Base-by-base conservation (phyloP, 805 yeast species). In the Candida coquimbonensis region DNA sequence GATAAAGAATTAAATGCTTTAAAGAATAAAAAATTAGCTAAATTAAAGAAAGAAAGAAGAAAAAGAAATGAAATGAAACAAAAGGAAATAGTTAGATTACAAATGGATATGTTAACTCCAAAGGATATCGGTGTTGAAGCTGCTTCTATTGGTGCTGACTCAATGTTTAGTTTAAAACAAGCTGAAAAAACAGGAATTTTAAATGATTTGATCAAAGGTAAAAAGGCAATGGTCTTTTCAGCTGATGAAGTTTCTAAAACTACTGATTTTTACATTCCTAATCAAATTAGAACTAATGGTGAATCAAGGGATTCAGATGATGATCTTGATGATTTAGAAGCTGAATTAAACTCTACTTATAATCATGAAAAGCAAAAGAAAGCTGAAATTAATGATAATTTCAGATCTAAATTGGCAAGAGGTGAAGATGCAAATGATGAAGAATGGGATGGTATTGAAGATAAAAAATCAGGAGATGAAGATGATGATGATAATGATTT, bases 81-180 rank as follows among this genome's bases (percentile, higher is more conserved):
- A 63, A 87, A 85, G 64, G 97, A 91, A 61, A 78, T 91, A 40
- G 73, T 76, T 41, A 79, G 98, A 69, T 83, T 88, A 86, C 97
- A 93, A 68, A 83, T 93, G 91, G 87, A 87, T 64, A 90, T 93
- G 96, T 71, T 86, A 48, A 87, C 96, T 7, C 96, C 95, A 59
- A 78, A 76, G 69, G 95, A 89, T 59, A 81, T 93, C 51, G 97
- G 98, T 75, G 73, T 87, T 45, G 99, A 93, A 62, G 96, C 96
- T 16, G 91, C 87, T 16, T 76, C 77, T 44, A 72, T 79, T 49
- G 96, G 93, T 34, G 73, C 83, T 45, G 90, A 85, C 48, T 76
- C 90, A 1, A 69, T 88, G 48, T 93, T 93, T 70, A 87, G 83
- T 59, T 73, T 93, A 62, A 83, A 80, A 58, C 67, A 77, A n/a